These are phyloP conservation scores for Alternaria novae-zelandiae DNA, from an alignment of 2,329 filamentous ascomycete genomes.

Conservation along the genomic window DNA sequence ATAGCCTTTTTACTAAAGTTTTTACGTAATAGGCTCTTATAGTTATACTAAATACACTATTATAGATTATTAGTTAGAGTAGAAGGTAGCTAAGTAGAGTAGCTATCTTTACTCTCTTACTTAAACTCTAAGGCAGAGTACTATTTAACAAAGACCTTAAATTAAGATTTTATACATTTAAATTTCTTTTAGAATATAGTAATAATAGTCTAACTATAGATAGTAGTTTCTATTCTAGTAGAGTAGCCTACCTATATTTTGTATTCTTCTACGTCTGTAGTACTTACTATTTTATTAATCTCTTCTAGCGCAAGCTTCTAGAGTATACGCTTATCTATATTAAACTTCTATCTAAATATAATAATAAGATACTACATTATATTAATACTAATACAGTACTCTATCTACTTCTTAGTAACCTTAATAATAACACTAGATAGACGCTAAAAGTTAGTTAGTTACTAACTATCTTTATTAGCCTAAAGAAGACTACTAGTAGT, in stretches of 20 bases:
- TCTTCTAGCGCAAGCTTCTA: not conserved
- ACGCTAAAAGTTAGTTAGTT: too few relatives aligned
- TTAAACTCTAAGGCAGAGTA: not conserved
- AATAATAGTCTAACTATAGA: not conserved
- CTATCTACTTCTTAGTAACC: too few relatives aligned
- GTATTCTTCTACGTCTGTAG: not conserved
- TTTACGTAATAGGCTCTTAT: not conserved
- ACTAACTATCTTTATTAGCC: too few relatives aligned
- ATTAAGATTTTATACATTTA: not conserved
- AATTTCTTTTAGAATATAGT: not conserved
- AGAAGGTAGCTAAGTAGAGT: not conserved
- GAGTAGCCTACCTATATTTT: not conserved
- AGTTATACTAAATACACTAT: not conserved
- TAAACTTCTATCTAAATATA: not conserved
- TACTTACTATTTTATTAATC: not conserved
- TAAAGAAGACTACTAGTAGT: too few relatives aligned
- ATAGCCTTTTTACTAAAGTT: not conserved
- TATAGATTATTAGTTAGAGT: not conserved
- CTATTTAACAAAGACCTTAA: not conserved
- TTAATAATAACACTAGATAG: too few relatives aligned
- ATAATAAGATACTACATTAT: not conserved
- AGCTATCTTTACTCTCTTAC: not conserved
- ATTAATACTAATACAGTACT: too few relatives aligned
- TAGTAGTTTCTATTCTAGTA: not conserved
- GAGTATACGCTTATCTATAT: not conserved